Percentiles rank a stretch among this genome's conserved stretches.
Conservation (phyloP, 371 early-diverging fungal genomes). For the Sporodiniella umbellata region DNA sequence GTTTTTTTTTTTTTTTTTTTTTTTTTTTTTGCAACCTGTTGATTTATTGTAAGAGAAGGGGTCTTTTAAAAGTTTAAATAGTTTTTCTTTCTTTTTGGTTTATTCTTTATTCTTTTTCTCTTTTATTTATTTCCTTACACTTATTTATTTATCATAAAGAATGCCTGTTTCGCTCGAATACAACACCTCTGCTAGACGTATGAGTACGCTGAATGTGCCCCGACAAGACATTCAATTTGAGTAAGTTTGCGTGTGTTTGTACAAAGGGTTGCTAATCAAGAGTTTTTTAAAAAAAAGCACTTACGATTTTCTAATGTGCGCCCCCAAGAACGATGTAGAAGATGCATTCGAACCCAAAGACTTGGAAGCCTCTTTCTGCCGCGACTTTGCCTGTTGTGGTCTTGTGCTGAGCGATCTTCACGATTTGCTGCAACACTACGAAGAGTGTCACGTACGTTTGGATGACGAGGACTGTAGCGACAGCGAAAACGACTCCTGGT, state of each 20-base stretch:
- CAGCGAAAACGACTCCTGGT: conserved; percentile 34
- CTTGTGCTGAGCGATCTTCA: conserved; percentile 81
- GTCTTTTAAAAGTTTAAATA: no score
- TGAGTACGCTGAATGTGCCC: conserved; percentile 37
- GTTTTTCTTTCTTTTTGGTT: no score
- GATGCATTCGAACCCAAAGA: conserved; percentile 54
- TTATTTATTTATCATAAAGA: no score
- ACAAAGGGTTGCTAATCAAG: no score
- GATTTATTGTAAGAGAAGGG: no score
- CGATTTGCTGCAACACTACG: conserved; percentile 93
- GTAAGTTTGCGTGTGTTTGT: conserved; percentile 9
- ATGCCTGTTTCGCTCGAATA: conserved; percentile 44
- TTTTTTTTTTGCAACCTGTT: no score
- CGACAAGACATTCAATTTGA: conserved; percentile 32
- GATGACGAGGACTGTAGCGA: conserved; percentile 69
- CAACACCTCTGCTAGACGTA: conserved; percentile 28
- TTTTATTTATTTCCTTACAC: no score
- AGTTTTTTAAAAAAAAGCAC: no score
- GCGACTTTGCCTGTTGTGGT: conserved; percentile 94
- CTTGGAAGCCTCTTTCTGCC: conserved; percentile 88
- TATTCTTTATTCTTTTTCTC: no score
- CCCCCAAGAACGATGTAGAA: conserved; percentile 39
- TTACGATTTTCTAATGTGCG: conserved; percentile 42
- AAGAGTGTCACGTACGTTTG: conserved; percentile 88
- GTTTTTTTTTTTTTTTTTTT: no score